Conservation (phyloP, 139 green algal species). For the Gonium pectorale region DNA sequence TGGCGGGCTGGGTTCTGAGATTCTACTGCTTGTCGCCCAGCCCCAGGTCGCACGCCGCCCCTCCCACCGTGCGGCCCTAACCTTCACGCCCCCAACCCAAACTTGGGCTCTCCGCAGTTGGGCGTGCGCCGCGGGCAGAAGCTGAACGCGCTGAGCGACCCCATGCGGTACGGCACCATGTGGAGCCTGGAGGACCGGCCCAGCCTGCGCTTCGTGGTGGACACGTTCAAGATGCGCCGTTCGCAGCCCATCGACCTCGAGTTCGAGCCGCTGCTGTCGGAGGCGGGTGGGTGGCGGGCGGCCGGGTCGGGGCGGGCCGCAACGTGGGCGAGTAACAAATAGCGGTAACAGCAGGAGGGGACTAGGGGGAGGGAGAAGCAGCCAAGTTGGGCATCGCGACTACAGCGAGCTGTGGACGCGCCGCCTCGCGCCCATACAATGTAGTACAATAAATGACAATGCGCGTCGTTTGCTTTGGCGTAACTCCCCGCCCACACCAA, state of each 20-base stretch:
- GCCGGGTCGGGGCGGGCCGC: no score
- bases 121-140: conserved; percentile 31
- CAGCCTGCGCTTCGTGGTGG: conserved; percentile 50
- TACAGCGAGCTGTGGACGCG: no score
- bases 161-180: conserved; percentile 50
- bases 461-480: no score
- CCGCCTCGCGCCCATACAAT: no score
- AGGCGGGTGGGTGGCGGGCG: background rate
- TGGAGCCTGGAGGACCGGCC: conserved; percentile 44
- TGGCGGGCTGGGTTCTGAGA: background rate
- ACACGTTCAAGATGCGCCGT: conserved; percentile 44
- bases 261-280: conserved; percentile 17
- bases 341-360: no score
- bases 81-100: background rate
- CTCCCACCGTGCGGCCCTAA: background rate
- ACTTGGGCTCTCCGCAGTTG: background rate
- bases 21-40: background rate
- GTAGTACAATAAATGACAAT: no score
- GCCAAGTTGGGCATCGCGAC: no score
- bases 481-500: no score
- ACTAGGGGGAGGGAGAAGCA: no score
- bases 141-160: conserved; percentile 41
- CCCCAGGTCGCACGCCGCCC: no score
- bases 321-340: no score
- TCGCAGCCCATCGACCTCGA: conserved; percentile 20